These are phyloP conservation scores for Cyberlindnera meyerae DNA, from an alignment of 805 yeast species.

Conservation along the genomic window DNA sequence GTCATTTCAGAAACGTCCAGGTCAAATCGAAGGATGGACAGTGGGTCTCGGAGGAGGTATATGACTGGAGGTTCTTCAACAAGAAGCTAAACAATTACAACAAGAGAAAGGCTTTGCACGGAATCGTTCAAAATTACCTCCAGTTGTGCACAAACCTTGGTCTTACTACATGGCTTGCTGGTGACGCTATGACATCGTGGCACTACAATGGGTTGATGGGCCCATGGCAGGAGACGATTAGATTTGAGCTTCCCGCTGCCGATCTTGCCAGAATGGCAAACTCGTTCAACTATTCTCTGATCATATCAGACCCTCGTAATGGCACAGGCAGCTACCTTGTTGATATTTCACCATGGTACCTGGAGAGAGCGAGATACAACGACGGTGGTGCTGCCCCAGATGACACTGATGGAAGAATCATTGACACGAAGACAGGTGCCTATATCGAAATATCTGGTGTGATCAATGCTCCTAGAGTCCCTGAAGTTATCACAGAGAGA, in stretches of 20 bases:
- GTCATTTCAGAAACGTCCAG: conserved; percentile 30
- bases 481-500: conserved; percentile 10
- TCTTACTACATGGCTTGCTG: conserved; percentile 43
- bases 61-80: conserved; percentile 67
- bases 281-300: conserved; percentile 41
- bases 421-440: conserved; percentile 54
- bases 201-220: conserved; percentile 43
- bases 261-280: conserved; percentile 43
- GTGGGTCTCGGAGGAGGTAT: conserved; percentile 34
- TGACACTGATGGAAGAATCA: conserved; percentile 47
- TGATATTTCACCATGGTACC: conserved; percentile 46
- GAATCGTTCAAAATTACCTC: conserved; percentile 41
- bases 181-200: conserved; percentile 48
- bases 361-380: conserved; percentile 44
- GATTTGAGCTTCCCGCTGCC: conserved; percentile 46
- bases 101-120: conserved; percentile 43
- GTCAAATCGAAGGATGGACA: conserved; percentile 31
- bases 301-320: conserved; percentile 40
- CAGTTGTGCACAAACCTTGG: conserved; percentile 39
- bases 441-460: conserved; percentile 56
- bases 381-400: conserved; percentile 43
- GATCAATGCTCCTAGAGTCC: conserved; percentile 23
- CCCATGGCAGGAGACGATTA: conserved; percentile 50
- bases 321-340: conserved; percentile 41
- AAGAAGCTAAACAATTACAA: conserved; percentile 32